phyloP scores from a whole-genome alignment of 2,329 filamentous ascomycete genomes.

The Leptographium procerum region DNA sequence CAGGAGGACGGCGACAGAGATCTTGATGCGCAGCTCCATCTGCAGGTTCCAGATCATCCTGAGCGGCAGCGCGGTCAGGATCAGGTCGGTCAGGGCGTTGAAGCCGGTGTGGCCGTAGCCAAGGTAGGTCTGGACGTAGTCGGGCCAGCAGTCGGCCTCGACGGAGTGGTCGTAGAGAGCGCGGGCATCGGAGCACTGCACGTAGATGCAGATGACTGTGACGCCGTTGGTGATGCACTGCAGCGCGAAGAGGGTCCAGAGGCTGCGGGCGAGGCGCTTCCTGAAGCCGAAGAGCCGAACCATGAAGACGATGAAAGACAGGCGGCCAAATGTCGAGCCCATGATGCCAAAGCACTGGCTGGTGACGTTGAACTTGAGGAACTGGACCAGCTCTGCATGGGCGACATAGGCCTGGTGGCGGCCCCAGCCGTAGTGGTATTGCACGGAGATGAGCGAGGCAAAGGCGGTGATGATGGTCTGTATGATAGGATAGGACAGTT shows the following conservation, averaged over 20 bases:
- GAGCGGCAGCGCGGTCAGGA: not conserved
- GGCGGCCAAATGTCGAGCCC: constrained; percentile 1
- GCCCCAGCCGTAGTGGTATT: constrained; percentile 2
- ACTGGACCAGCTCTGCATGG: not conserved
- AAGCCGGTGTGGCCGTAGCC: constrained; percentile 2
- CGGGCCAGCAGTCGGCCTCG: not conserved
- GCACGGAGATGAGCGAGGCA: not conserved
- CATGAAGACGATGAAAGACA: constrained; percentile 3
- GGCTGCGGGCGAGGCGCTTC: not conserved
- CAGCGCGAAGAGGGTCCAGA: constrained; percentile 1
- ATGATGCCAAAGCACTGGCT: constrained; percentile 1
- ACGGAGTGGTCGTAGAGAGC: not conserved
- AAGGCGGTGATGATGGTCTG: not conserved
- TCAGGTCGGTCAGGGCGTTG: constrained; percentile 4
- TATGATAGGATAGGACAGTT: not conserved
- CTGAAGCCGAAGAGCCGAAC: not conserved
- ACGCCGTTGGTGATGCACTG: constrained; percentile 1
- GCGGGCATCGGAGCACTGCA: not conserved
- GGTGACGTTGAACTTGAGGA: not conserved
- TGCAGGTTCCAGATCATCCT: constrained; percentile 4
- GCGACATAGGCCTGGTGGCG: not conserved
- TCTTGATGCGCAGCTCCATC: constrained; percentile 3
- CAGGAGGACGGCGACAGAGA: not conserved
- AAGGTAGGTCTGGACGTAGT: constrained; percentile 1
- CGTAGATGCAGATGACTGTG: not conserved